These are phyloP conservation scores for Thuidium tamariscinum DNA, from an alignment of 225 moss, liverwort and hornwort genomes.

Conservation along the genomic window DNA sequence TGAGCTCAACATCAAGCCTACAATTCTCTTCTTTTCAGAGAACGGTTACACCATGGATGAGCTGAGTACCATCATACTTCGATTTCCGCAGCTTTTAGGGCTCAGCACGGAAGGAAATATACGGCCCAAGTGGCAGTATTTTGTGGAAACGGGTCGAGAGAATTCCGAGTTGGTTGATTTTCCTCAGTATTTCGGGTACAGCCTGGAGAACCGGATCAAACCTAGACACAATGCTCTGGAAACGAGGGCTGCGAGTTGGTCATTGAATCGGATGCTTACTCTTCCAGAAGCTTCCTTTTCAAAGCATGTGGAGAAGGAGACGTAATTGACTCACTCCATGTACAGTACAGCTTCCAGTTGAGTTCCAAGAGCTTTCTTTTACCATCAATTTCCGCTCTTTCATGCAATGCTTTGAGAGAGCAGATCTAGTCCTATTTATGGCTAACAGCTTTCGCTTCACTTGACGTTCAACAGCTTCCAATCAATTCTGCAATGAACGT, in stretches of 20 bases:
- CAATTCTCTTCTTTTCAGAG: slow-evolving; percentile 41
- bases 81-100: slow-evolving; percentile 68
- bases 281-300: slow-evolving; percentile 26
- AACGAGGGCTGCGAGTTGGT: slow-evolving; percentile 22
- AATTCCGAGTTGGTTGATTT: slow-evolving; percentile 57
- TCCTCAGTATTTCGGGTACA: slow-evolving; percentile 76
- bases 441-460: background rate
- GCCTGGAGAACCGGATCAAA: slow-evolving; percentile 53
- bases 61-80: slow-evolving; percentile 31
- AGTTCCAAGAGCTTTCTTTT: background rate
- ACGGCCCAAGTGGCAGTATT: slow-evolving; percentile 52
- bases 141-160: slow-evolving; percentile 26
- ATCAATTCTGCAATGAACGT: background rate
- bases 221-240: slow-evolving; percentile 32
- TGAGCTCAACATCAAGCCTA: slow-evolving; percentile 71
- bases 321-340: background rate
- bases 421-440: background rate
- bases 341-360: slow-evolving; percentile 4
- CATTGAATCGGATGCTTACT: slow-evolving; percentile 57
- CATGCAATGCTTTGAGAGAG: background rate
- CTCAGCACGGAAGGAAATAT: slow-evolving; percentile 52
- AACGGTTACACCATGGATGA: slow-evolving; percentile 44
- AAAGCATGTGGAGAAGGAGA: slow-evolving; percentile 20
- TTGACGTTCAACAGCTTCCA: background rate
- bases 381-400: background rate